These are phyloP conservation scores for Tulasnella sp. DNA, from an alignment of 768 basidiomycete genomes.

Conservation along the genomic window DNA sequence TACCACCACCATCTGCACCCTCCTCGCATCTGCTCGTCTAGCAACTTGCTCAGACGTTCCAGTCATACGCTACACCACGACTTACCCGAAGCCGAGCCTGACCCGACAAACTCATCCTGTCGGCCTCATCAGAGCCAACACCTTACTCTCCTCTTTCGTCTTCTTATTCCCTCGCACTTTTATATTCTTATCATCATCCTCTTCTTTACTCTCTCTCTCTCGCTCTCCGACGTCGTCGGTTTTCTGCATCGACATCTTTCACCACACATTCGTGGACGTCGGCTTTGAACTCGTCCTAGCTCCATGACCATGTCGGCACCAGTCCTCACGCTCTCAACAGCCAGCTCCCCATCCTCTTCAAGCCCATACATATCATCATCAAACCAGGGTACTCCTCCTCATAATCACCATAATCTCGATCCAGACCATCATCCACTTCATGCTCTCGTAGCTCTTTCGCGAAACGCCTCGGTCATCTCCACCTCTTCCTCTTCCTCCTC, in stretches of 20 bases:
- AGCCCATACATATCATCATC: constrained; percentile 2
- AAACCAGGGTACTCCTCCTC: neutral
- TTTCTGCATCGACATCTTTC: neutral
- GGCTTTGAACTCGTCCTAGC: neutral
- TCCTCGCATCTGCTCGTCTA: neutral
- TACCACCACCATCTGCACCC: neutral
- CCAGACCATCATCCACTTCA: constrained; percentile 7
- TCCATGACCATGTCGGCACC: constrained; percentile 13
- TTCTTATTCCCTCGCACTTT: neutral
- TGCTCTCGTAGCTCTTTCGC: constrained; percentile 48
- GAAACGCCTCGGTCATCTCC: constrained; percentile 73
- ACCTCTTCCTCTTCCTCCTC: constrained; percentile 45
- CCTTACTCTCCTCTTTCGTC: constrained; percentile 1
- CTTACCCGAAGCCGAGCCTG: neutral
- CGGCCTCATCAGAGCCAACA: constrained; percentile 14
- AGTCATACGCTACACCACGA: neutral
- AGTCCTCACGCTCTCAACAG: constrained; percentile 20
- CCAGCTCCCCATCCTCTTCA: constrained; percentile 5
- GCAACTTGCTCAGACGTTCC: neutral
- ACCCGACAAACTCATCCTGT: neutral
- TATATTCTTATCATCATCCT: constrained; percentile 5
- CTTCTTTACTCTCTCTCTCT: neutral
- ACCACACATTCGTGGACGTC: neutral
- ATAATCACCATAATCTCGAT: neutral
- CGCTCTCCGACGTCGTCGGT: neutral